Conservation (phyloP, 257 asterid species). For the Cinchona pubescens region DNA sequence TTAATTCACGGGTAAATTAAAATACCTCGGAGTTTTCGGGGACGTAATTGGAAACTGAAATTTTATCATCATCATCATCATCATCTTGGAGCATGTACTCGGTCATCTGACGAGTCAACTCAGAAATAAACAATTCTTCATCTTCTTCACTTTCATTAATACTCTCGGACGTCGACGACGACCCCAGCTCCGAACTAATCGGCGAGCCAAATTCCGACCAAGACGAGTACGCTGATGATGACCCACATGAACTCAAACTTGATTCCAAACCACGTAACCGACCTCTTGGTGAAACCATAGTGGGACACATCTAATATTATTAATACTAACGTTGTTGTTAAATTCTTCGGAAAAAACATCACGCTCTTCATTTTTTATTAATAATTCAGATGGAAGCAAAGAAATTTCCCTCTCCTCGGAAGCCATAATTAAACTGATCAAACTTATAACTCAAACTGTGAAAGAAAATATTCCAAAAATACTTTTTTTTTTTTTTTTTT, state of each 20-base stretch:
- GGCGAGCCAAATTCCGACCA: constrained; percentile 69
- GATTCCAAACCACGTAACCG: constrained; percentile 21
- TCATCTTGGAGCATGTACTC: constrained; percentile 74
- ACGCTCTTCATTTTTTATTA: constrained; percentile 3
- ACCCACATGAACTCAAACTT: constrained; percentile 16
- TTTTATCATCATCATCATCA: constrained; percentile 26
- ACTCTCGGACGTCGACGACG: constrained; percentile 38
- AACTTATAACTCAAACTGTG: background rate
- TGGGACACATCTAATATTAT: too few relatives aligned
- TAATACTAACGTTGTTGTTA: background rate
- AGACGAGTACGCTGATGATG: constrained; percentile 31
- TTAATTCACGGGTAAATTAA: background rate
- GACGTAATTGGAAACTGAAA: background rate
- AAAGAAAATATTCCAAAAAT: too few relatives aligned
- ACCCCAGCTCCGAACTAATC: constrained; percentile 56
- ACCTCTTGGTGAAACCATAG: constrained; percentile 18
- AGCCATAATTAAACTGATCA: constrained; percentile 16
- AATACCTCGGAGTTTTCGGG: constrained; percentile 9
- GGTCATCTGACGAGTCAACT: constrained; percentile 83
- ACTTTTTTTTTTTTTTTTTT: too few relatives aligned
- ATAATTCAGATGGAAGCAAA: constrained; percentile 9
- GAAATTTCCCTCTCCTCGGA: constrained; percentile 7
- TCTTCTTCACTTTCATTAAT: constrained; percentile 63
- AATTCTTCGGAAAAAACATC: constrained; percentile 2
- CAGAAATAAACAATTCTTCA: constrained; percentile 49